Evolutionary conservation across 1,284 basidiomycete genomes (phyloP).

Genomic region (Exobasidium cylindrosporum): DNA sequence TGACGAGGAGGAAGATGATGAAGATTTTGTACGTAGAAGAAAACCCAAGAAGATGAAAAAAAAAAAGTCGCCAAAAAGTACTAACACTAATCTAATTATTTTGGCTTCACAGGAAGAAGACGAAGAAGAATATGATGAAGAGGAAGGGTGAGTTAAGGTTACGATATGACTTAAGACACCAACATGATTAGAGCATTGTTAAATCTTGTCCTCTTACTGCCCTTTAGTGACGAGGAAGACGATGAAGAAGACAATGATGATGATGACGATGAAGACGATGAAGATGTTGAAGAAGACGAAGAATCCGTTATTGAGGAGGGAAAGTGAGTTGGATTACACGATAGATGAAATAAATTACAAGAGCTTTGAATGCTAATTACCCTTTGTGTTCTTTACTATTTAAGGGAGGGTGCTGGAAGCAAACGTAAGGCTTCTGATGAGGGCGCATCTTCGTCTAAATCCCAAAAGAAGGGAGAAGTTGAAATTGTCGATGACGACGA

Average conservation of each 20-base stretch:
- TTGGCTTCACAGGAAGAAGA: not conserved
- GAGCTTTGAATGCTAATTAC: not conserved
- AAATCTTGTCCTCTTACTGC: too few relatives aligned
- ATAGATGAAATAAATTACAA: not conserved
- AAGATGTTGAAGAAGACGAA: not conserved
- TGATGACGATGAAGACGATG: not conserved
- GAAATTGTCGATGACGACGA: not conserved
- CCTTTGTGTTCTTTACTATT: not conserved
- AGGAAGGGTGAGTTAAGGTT: not conserved
- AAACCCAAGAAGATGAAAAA: too few relatives aligned
- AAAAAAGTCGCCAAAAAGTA: too few relatives aligned
- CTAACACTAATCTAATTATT: too few relatives aligned
- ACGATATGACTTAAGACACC: not conserved
- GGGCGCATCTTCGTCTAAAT: not conserved
- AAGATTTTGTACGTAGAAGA: conserved; percentile 5
- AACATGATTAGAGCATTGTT: not conserved
- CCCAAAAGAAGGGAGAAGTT: conserved; percentile 3
- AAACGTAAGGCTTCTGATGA: conserved; percentile 6
- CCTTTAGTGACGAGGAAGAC: not conserved
- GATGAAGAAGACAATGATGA: not conserved
- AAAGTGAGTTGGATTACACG: not conserved
- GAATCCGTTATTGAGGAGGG: not conserved
- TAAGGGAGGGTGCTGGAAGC: not conserved
- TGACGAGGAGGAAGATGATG: conserved; percentile 1
- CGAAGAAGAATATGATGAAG: not conserved